Percentiles rank a stretch among this genome's conserved stretches.
phyloP scores from a whole-genome alignment of 345 rosid genomes.

The Rubroshorea leprosula region DNA sequence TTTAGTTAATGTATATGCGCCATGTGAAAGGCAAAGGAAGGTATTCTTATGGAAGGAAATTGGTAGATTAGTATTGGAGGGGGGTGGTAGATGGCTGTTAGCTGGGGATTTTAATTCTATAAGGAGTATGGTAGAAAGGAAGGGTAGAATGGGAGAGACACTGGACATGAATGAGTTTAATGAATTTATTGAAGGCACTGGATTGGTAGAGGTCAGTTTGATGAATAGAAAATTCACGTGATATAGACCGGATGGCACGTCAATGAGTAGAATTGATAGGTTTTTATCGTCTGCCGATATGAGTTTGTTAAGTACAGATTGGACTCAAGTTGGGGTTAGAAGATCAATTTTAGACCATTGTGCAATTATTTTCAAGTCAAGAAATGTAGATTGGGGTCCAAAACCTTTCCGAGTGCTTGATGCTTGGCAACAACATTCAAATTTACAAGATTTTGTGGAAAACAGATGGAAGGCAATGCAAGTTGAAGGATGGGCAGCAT shows the following conservation, averaged over 20 bases:
- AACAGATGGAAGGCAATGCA: background rate
- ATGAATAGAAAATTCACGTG: no score
- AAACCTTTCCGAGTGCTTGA: no score
- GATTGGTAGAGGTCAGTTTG: background rate
- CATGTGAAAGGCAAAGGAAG: no score
- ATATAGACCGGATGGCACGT: background rate
- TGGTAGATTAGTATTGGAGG: background rate
- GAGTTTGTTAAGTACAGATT: background rate
- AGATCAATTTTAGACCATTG: background rate
- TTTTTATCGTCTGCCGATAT: background rate
- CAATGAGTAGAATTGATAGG: background rate
- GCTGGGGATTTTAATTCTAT: background rate
- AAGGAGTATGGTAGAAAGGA: background rate
- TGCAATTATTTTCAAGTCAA: background rate
- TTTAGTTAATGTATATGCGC: no score
- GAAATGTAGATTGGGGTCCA: background rate
- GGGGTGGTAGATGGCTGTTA: background rate
- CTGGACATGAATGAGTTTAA: no score
- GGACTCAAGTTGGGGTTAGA: background rate
- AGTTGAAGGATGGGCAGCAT: background rate
- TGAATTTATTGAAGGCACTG: background rate
- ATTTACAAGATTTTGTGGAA: background rate
- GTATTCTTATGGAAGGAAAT: no score
- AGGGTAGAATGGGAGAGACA: no score
- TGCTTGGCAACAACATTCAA: no score